phyloP scores from a whole-genome alignment of 2,329 filamentous ascomycete genomes.

The Ophiostoma perfectum region DNA sequence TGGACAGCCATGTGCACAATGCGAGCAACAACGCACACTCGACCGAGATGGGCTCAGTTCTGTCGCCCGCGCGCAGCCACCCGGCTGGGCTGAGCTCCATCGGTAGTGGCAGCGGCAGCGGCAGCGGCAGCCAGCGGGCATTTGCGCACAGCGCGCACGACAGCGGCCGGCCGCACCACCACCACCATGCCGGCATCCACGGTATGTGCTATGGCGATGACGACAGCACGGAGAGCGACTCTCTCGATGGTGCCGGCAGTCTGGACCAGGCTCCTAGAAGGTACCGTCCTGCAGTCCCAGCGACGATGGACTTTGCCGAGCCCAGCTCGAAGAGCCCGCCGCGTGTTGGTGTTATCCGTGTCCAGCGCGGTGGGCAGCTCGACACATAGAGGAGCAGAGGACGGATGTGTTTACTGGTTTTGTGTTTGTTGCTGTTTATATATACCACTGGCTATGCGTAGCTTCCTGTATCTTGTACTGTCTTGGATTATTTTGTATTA shows the following conservation, averaged over 20 bases:
- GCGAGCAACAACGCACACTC: background rate
- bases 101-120: background rate
- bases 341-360: conserved; percentile 22
- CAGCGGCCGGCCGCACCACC: background rate
- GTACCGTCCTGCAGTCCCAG: background rate
- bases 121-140: conserved; percentile 5
- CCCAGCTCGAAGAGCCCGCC: conserved; percentile 12
- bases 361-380: conserved; percentile 26
- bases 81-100: background rate
- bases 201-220: conserved; percentile 14
- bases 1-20: background rate
- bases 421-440: background rate
- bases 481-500: background rate
- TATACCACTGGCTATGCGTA: background rate
- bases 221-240: conserved; percentile 16
- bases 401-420: background rate
- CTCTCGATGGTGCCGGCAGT: background rate
- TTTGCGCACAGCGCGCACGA: background rate
- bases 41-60: background rate
- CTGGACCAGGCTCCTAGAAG: background rate
- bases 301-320: background rate
- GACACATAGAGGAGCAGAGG: conserved; percentile 13
- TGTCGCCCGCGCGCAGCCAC: background rate
- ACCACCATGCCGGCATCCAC: background rate
- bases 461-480: background rate